Evolutionary conservation across 306 rosid species (phyloP), one percentile per base, ranked within the genome.

Genomic region (Trifolium pratense): DNA sequence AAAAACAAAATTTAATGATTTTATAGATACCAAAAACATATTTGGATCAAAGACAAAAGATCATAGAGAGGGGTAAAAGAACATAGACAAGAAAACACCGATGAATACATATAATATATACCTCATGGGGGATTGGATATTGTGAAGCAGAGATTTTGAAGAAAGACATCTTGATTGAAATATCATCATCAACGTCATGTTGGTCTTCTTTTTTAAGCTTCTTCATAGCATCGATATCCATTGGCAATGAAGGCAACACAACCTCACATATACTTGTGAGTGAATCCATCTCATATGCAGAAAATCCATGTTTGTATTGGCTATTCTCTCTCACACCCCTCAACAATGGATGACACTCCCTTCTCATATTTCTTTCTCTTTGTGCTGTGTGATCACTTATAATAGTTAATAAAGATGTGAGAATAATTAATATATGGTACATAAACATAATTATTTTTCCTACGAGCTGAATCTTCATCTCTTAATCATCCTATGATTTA

Each of bases 261-360:
- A 84, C 75, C 68, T 94, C 96, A 76, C 97, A 91, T 62, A 91
- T 59, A 81, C 89, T 81, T 43, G 81, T 64, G 8, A 91, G 52
- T 14, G 93, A 78, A 1, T 87, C 77, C 82, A 91, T 90, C 87
- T 91, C 96, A 20, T 78, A 68, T 3, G 29, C 40, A 14, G 86
- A 77, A 10, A 91, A 83, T 10, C 86, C 88, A 76, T 88, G 91
- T 48, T 10, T 89, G 78, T 78, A 81, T 79, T 85, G 86, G 3
- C 53, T 63, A 26, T 75, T 76, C 7, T 71, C 87, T 67, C 77
- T 77, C 74, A 87, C 84, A 66, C 89, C 90, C 76, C 77, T 87
- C 82, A 94, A 59, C 84, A 87, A 61, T 34, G 90, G 87, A 89
- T 89, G 96, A 11, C 92, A 71, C 77, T 79, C 83, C 26, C 70